These are phyloP conservation scores for Urochloa ruziziensis DNA, from an alignment of 176 grass and related monocot species.

Conservation along the genomic window DNA sequence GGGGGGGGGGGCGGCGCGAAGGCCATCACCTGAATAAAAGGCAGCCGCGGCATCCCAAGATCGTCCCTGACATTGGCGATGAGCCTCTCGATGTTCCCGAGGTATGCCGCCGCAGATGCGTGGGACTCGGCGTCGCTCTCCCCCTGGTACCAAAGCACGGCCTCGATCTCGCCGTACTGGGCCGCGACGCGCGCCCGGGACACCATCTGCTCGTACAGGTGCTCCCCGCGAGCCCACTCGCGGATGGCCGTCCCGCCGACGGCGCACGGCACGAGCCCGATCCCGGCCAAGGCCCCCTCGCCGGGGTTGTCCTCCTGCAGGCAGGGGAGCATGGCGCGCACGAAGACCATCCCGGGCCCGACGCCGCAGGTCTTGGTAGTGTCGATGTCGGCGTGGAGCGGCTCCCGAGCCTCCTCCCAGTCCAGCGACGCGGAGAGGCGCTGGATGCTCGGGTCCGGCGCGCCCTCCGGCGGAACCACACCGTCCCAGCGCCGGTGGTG, in stretches of 20 bases:
- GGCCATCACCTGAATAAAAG: conserved; percentile 78
- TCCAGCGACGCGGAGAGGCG: conserved; percentile 50
- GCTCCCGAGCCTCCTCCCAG: conserved; percentile 69
- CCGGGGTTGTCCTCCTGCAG: not conserved
- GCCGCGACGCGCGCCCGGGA: conserved; percentile 48
- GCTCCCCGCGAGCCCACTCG: conserved; percentile 68
- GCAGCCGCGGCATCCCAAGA: conserved; percentile 60
- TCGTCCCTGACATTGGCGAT: conserved; percentile 64
- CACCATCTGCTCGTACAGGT: conserved; percentile 79
- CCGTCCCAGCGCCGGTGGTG: conserved; percentile 62
- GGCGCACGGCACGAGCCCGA: conserved; percentile 83
- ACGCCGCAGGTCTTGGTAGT: conserved; percentile 62
- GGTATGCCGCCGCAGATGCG: conserved; percentile 43
- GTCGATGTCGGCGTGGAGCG: conserved; percentile 86
- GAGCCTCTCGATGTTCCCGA: conserved; percentile 54
- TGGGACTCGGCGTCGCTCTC: conserved; percentile 71
- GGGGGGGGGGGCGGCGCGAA: not conserved
- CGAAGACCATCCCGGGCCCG: conserved; percentile 83
- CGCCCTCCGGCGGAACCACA: conserved; percentile 61
- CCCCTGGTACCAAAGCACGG: conserved; percentile 91
- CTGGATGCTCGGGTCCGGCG: conserved; percentile 45
- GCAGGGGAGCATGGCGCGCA: conserved; percentile 44
- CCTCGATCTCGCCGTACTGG: conserved; percentile 59
- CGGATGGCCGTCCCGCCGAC: conserved; percentile 72
- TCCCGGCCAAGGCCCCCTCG: not conserved